These are phyloP conservation scores for Trichomonas vaginalis DNA, from an alignment of 208 protist genomes.

Conservation along the genomic window DNA sequence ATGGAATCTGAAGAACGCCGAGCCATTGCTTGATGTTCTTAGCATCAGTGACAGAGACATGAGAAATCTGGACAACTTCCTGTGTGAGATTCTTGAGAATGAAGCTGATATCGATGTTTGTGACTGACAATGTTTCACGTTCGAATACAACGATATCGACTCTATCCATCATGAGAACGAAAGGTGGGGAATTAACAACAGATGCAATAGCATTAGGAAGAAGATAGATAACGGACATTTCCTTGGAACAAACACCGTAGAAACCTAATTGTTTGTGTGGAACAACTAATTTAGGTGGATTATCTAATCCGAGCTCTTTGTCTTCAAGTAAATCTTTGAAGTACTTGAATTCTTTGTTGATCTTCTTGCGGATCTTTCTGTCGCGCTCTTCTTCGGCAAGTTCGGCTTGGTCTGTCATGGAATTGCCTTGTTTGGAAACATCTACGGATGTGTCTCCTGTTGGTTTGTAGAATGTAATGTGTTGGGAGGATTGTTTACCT, in stretches of 20 bases:
- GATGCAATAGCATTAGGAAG: neutral
- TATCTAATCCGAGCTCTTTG: neutral
- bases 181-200: neutral
- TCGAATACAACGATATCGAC: neutral
- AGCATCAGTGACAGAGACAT: neutral
- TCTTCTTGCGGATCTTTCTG: neutral
- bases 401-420: slow-evolving; percentile 9
- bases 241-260: neutral
- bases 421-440: neutral
- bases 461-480: neutral
- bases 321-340: neutral
- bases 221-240: neutral
- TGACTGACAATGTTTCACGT: neutral
- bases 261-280: neutral
- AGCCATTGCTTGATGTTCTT: neutral
- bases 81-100: neutral
- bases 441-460: neutral
- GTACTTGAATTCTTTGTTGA: neutral
- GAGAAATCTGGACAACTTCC: neutral
- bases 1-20: neutral
- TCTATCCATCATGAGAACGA: neutral
- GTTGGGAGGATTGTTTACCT: neutral
- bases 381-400: neutral
- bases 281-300: neutral
- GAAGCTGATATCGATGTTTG: neutral